Percentiles rank a stretch among this genome's conserved stretches.
Conservation (phyloP, 2,329 filamentous ascomycete genomes). For the Venturia carpophila region DNA sequence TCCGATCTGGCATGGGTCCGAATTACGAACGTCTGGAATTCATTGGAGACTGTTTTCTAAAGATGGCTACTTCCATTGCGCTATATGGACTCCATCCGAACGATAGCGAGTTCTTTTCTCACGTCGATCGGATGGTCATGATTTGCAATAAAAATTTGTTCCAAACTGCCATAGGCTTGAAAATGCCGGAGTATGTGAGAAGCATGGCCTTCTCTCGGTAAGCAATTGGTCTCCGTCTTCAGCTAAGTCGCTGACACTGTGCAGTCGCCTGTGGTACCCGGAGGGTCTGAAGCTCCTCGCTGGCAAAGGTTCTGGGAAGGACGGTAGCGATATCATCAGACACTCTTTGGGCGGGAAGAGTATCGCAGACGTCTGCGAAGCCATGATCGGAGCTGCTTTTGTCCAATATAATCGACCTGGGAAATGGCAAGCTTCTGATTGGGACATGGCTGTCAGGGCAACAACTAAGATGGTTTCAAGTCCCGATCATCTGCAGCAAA, state of each 20-base stretch:
- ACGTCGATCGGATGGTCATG: constrained; percentile 83
- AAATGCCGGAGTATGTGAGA: constrained; percentile 67
- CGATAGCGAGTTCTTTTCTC: constrained; percentile 76
- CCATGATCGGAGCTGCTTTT: constrained; percentile 78
- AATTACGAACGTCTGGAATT: constrained; percentile 96
- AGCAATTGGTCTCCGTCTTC: constrained; percentile 20
- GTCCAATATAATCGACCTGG: constrained; percentile 45
- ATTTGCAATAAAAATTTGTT: constrained; percentile 89
- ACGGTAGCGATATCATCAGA: constrained; percentile 37
- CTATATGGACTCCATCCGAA: constrained; percentile 70
- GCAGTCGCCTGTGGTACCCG: constrained; percentile 77
- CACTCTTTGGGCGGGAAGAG: constrained; percentile 80
- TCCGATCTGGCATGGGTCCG: constrained; percentile 78
- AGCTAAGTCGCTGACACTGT: constrained; percentile 23
- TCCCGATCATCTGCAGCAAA: constrained; percentile 59
- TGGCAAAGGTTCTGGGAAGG: constrained; percentile 53
- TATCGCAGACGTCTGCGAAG: constrained; percentile 90
- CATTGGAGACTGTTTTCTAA: constrained; percentile 86
- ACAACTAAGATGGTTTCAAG: constrained; percentile 64
- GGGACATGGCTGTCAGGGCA: constrained; percentile 54
- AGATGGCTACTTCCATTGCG: constrained; percentile 89
- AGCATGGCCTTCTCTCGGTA: constrained; percentile 71
- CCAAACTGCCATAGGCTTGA: constrained; percentile 57
- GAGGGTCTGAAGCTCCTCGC: constrained; percentile 63
- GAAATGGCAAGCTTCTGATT: constrained; percentile 39